Percentiles rank a stretch among this genome's conserved stretches.
Evolutionary conservation across 1,284 basidiomycete genomes (phyloP).

Genomic region (Inonotus obliquus): DNA sequence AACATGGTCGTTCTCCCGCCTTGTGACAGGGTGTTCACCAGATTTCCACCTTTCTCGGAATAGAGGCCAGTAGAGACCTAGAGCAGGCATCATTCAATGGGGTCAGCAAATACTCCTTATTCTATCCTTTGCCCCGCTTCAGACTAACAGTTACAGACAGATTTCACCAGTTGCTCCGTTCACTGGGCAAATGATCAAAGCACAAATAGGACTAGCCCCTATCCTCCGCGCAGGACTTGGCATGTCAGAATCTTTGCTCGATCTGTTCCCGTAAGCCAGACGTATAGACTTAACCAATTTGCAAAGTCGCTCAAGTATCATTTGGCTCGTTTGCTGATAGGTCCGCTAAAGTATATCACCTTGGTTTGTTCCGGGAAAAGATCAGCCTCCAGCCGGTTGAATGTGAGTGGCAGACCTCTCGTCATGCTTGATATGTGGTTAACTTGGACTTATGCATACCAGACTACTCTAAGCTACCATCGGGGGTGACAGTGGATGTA

Average conservation of each 20-base stretch:
- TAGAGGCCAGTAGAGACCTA: constrained; percentile 68
- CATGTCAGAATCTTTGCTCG: constrained; percentile 86
- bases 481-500: constrained; percentile 70
- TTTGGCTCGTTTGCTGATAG: constrained; percentile 31
- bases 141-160: constrained; percentile 33
- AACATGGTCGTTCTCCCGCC: neutral
- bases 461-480: constrained; percentile 93
- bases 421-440: neutral
- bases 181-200: constrained; percentile 60
- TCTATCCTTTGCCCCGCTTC: neutral
- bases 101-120: constrained; percentile 36
- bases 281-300: neutral
- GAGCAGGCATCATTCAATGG: constrained; percentile 57
- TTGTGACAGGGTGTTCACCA: constrained; percentile 56
- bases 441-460: constrained; percentile 6
- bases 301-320: neutral
- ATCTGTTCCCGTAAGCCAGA: constrained; percentile 68
- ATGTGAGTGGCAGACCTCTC: constrained; percentile 44
- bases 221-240: constrained; percentile 91
- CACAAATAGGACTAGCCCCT: constrained; percentile 82
- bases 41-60: constrained; percentile 67
- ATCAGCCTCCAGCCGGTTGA: constrained; percentile 89
- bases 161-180: constrained; percentile 63
- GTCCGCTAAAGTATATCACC: constrained; percentile 81
- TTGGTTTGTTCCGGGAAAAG: constrained; percentile 90